Conservation (phyloP, 2,329 filamentous ascomycete genomes). For the Dothistroma septosporum region DNA sequence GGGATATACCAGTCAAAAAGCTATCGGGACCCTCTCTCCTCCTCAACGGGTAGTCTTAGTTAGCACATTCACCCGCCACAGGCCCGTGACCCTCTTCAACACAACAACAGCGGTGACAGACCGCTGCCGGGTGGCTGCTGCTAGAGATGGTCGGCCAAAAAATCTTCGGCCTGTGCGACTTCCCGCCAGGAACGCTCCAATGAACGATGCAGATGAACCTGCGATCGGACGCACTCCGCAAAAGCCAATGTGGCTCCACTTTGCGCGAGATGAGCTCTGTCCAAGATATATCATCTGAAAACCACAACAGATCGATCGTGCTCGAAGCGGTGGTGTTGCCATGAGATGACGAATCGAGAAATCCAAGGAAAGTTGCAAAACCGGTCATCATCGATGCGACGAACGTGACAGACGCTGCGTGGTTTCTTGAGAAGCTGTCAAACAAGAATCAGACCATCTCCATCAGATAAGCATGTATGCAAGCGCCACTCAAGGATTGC, state of each 20-base stretch:
- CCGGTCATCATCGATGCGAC: background rate
- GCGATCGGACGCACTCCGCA: background rate
- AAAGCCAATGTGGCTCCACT: slow-evolving; percentile 4
- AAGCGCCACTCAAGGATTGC: background rate
- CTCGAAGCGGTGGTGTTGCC: background rate
- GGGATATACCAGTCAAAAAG: background rate
- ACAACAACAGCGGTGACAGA: background rate
- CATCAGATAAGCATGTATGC: background rate
- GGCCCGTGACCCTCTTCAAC: background rate
- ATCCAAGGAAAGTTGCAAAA: background rate
- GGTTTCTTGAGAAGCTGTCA: background rate
- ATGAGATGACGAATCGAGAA: background rate
- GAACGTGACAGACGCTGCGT: background rate
- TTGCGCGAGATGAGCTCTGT: background rate
- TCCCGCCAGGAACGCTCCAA: slow-evolving; percentile 8
- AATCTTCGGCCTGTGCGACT: background rate
- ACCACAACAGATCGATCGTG: background rate
- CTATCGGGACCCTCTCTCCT: background rate
- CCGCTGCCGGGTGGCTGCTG: background rate
- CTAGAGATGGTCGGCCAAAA: background rate
- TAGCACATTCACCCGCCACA: background rate
- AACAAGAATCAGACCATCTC: background rate
- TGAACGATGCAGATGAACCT: background rate
- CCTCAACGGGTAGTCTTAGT: background rate
- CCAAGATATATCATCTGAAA: background rate